These are phyloP conservation scores for Penicillium cinerascens DNA, from an alignment of 495 filamentous ascomycete species.

Conservation along the genomic window DNA sequence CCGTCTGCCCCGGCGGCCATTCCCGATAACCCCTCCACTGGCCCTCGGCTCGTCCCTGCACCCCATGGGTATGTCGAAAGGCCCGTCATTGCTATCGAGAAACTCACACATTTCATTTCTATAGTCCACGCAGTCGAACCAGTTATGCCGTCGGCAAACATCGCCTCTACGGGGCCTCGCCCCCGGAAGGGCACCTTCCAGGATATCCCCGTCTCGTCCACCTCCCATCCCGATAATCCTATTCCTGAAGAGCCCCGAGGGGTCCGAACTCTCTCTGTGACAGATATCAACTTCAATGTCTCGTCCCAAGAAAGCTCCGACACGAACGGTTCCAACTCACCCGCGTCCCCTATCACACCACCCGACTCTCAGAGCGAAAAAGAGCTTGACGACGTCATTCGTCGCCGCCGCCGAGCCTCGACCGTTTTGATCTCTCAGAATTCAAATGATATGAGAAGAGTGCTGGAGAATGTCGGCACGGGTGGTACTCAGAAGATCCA, in stretches of 20 bases:
- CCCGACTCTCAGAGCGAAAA: conserved; percentile 49
- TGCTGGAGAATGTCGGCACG: conserved; percentile 47
- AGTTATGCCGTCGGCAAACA: conserved; percentile 27
- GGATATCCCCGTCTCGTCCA: conserved; percentile 42
- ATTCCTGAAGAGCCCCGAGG: conserved; percentile 53
- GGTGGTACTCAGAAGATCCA: conserved; percentile 51
- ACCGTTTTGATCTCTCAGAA: conserved; percentile 76
- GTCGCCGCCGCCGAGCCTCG: conserved; percentile 65
- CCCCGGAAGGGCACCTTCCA: conserved; percentile 28
- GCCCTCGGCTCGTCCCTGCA: conserved; percentile 2
- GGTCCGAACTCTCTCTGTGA: conserved; percentile 38
- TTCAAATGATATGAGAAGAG: conserved; percentile 67
- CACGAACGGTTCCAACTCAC: conserved; percentile 37
- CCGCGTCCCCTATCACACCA: conserved; percentile 50
- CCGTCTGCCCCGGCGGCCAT: not conserved
- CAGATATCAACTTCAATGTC: conserved; percentile 42
- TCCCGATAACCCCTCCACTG: not conserved
- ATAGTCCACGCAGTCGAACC: conserved; percentile 37
- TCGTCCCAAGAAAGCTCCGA: conserved; percentile 36
- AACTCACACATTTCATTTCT: not conserved
- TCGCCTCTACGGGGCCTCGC: conserved; percentile 23
- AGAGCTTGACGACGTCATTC: conserved; percentile 27
- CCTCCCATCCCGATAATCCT: conserved; percentile 55
- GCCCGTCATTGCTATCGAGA: not conserved
- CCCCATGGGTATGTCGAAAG: conserved; percentile 15